These are phyloP conservation scores for Isoetes taiwanensis DNA, from an alignment of 75 land plant species.

Conservation along the genomic window DNA sequence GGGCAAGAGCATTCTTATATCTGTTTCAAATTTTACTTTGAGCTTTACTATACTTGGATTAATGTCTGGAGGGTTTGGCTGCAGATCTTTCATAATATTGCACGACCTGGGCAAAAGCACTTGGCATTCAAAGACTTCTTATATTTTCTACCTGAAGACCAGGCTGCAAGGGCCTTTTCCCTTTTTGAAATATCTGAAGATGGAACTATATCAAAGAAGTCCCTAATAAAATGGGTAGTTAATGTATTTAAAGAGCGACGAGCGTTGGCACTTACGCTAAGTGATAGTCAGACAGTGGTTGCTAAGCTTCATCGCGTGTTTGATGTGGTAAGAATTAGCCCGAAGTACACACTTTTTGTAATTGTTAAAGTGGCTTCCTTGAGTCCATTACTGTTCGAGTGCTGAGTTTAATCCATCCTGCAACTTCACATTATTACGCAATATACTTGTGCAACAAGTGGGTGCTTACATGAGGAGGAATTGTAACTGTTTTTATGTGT, in stretches of 20 bases:
- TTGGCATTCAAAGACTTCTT: slow-evolving; percentile 16
- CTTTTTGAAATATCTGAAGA: slow-evolving; percentile 19
- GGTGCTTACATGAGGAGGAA: neutral
- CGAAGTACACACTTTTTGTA: too few species aligned
- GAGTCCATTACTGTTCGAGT: neutral
- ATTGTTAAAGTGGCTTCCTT: too few species aligned
- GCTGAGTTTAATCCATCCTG: neutral
- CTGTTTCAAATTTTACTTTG: too few species aligned
- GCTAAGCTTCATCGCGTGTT: slow-evolving; percentile 37
- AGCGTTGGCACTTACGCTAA: slow-evolving; percentile 23
- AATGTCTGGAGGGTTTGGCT: too few species aligned
- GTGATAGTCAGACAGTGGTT: slow-evolving; percentile 34
- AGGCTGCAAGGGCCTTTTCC: slow-evolving; percentile 20
- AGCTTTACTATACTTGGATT: too few species aligned
- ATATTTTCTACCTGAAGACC: slow-evolving; percentile 18
- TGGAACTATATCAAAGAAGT: slow-evolving; percentile 21
- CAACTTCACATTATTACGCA: neutral
- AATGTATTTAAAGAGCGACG: slow-evolving; percentile 21
- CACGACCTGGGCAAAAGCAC: slow-evolving; percentile 18
- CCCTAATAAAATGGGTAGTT: slow-evolving; percentile 25
- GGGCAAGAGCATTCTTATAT: too few species aligned
- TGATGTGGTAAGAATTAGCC: slow-evolving; percentile 27
- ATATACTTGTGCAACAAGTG: too few species aligned
- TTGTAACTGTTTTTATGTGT: neutral
- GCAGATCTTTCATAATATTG: slow-evolving; percentile 28